Conservation (phyloP, 495 filamentous ascomycete genomes). For the Talaromyces wortmannii region DNA sequence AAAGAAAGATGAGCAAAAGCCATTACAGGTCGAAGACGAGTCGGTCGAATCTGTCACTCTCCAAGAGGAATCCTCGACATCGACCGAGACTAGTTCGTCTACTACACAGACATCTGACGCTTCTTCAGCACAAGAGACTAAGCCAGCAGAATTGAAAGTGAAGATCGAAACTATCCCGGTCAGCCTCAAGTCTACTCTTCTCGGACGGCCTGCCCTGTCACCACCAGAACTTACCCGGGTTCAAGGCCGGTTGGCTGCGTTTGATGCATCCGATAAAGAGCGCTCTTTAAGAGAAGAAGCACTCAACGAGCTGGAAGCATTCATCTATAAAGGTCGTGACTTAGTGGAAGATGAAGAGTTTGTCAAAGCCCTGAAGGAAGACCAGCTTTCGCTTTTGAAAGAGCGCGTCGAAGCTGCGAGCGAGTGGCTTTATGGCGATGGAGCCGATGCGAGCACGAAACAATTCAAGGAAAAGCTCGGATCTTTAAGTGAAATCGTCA, state of each 20-base stretch:
- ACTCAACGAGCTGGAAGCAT: constrained; percentile 87
- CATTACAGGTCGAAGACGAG: constrained; percentile 54
- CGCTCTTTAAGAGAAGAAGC: constrained; percentile 77
- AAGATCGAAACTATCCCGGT: constrained; percentile 65
- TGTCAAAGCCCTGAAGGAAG: constrained; percentile 55
- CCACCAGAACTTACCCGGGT: constrained; percentile 56
- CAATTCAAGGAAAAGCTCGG: constrained; percentile 67
- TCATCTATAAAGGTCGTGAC: constrained; percentile 84
- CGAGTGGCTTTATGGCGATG: constrained; percentile 89
- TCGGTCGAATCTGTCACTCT: constrained; percentile 39
- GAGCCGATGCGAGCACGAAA: constrained; percentile 63
- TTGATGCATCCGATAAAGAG: constrained; percentile 74
- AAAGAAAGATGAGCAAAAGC: constrained; percentile 75
- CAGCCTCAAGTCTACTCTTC: constrained; percentile 50
- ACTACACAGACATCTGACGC: constrained; percentile 26
- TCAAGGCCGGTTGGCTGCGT: constrained; percentile 66
- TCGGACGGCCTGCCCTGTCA: constrained; percentile 52
- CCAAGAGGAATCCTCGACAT: constrained; percentile 27
- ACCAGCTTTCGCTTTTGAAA: constrained; percentile 54
- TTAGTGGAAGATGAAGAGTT: constrained; percentile 71
- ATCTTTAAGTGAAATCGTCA: constrained; percentile 61
- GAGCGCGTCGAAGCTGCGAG: constrained; percentile 58
- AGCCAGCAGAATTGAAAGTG: constrained; percentile 50
- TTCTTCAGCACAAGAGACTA: constrained; percentile 32
- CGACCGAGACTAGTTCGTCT: constrained; percentile 32